These are phyloP conservation scores for Wickerhamiella brachini DNA, from an alignment of 805 yeast species.

Conservation along the genomic window DNA sequence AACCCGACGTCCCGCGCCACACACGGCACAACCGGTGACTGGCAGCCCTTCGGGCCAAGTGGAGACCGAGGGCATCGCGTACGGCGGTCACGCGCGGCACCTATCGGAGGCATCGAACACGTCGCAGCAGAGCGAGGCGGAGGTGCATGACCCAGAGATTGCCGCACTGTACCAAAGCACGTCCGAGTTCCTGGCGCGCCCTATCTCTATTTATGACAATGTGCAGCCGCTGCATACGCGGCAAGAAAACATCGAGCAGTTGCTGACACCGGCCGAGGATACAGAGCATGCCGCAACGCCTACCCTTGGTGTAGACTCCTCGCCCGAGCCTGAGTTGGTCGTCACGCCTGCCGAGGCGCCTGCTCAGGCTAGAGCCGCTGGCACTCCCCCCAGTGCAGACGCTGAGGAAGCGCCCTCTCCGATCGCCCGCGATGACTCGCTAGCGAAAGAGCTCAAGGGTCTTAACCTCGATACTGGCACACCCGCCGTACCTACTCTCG, in stretches of 20 bases:
- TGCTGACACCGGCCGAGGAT: slow-evolving; percentile 17
- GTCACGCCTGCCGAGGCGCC: background rate
- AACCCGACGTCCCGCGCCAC: background rate
- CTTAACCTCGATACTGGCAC: background rate
- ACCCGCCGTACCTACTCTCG: slow-evolving; percentile 4
- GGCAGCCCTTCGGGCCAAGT: no score
- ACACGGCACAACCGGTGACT: background rate
- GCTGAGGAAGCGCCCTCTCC: background rate
- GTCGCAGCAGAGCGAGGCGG: slow-evolving; percentile 5
- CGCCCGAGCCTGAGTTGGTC: background rate
- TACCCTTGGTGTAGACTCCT: background rate
- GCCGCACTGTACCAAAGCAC: slow-evolving; percentile 23
- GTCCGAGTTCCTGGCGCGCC: slow-evolving; percentile 18
- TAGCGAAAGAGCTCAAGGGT: slow-evolving; percentile 2
- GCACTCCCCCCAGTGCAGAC: background rate
- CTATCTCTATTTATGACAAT: slow-evolving; percentile 19
- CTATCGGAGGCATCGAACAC: background rate
- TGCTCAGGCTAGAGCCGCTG: background rate
- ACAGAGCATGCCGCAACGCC: slow-evolving; percentile 1
- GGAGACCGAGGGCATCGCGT: no score
- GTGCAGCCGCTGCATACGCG: slow-evolving; percentile 8
- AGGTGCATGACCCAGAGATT: slow-evolving; percentile 18
- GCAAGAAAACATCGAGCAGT: slow-evolving; percentile 13
- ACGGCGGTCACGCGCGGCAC: background rate
- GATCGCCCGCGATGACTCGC: slow-evolving; percentile 5